Evolutionary conservation across 202 grass and related monocot genomes (phyloP).

Genomic region (Brachypodium distachyon): DNA sequence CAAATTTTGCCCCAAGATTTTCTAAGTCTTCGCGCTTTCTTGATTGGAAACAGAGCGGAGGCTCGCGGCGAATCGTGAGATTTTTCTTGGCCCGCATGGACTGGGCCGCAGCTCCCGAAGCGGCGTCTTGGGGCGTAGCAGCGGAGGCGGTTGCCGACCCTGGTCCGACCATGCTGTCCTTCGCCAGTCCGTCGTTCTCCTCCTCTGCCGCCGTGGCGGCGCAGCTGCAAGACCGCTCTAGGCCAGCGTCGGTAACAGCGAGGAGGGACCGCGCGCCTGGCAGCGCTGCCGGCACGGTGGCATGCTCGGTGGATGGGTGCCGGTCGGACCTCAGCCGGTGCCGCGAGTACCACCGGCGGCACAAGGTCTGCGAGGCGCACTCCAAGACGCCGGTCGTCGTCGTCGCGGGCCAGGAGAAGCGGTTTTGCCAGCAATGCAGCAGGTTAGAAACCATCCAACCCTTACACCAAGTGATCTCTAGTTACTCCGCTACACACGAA

Average conservation of each 20-base stretch:
- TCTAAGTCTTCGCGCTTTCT: background rate
- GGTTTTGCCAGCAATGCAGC: constrained; percentile 84
- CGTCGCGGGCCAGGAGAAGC: constrained; percentile 46
- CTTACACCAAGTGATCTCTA: background rate
- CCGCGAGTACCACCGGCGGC: constrained; percentile 65
- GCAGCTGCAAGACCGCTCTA: constrained; percentile 9
- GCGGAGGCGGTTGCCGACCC: constrained; percentile 18
- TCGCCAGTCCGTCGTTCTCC: background rate
- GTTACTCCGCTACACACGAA: background rate
- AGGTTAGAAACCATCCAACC: constrained; percentile 30
- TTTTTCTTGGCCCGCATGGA: constrained; percentile 13
- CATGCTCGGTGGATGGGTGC: constrained; percentile 63
- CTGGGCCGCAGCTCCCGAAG: constrained; percentile 38
- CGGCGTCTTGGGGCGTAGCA: constrained; percentile 35
- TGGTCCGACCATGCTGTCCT: constrained; percentile 39
- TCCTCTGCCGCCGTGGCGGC: background rate
- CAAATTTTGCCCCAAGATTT: background rate
- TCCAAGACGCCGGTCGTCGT: constrained; percentile 67
- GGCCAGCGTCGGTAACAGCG: background rate
- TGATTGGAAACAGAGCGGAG: background rate
- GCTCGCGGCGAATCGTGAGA: background rate
- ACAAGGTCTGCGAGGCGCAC: constrained; percentile 73
- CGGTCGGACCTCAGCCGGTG: constrained; percentile 54
- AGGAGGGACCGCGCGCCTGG: constrained; percentile 29
- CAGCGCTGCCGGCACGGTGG: background rate